A percentile compares a stretch with the other conserved stretches of the same genome.
Conservation (phyloP, 345 rosid species). For the Eucalyptus shirleyi region DNA sequence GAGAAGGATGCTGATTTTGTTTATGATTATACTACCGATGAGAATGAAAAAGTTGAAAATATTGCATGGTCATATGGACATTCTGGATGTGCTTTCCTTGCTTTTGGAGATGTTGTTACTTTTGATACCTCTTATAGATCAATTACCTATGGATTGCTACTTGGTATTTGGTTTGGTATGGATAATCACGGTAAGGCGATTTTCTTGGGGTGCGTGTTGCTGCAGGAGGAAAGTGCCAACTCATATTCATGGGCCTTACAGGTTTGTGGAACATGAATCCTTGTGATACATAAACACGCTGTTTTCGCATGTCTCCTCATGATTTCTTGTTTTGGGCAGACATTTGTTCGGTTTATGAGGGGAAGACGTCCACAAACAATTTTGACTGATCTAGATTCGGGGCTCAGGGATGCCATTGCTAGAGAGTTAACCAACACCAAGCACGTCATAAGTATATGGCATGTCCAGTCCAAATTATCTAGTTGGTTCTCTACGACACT, state of each 20-base stretch:
- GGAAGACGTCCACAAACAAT: conserved; percentile 74
- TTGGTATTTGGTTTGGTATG: conserved; percentile 78
- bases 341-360: conserved; percentile 73
- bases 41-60: conserved; percentile 58
- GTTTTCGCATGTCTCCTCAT: conserved; percentile 7
- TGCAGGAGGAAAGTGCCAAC: conserved; percentile 62
- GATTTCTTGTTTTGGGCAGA: conserved; percentile 52
- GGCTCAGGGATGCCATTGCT: conserved; percentile 66
- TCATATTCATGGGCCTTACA: conserved; percentile 93
- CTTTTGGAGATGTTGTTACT: conserved; percentile 69
- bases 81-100: conserved; percentile 35
- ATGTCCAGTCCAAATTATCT: conserved; percentile 57
- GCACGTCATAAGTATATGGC: conserved; percentile 61
- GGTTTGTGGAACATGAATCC: conserved; percentile 45
- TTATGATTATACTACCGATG: conserved; percentile 60
- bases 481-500: conserved; percentile 77
- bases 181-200: conserved; percentile 57
- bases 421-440: conserved; percentile 74
- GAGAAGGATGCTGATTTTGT: conserved; percentile 63
- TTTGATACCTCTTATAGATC: conserved; percentile 75
- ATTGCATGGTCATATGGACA: conserved; percentile 85
- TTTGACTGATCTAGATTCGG: conserved; percentile 70
- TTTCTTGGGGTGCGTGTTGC: conserved; percentile 69
- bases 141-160: conserved; percentile 69
- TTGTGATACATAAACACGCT: conserved; percentile 9